Conservation (phyloP, 495 filamentous ascomycete species). For the Xylaria intraflava region DNA sequence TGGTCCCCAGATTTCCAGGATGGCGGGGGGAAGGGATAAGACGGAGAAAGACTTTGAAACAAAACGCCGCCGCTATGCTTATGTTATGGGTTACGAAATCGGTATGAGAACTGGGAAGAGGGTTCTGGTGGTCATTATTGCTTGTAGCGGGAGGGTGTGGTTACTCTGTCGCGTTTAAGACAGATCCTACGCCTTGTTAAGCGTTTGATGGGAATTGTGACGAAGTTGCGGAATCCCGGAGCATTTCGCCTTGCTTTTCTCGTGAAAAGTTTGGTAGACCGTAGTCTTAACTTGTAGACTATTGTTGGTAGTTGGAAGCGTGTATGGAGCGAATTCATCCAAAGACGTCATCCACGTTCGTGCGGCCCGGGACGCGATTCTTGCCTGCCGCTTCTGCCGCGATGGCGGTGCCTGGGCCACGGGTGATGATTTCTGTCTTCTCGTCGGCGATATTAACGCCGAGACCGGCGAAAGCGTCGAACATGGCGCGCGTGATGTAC, state of each 20-base stretch:
- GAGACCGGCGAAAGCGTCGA: slow-evolving; percentile 85
- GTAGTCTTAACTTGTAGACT: no score
- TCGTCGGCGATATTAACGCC: slow-evolving; percentile 79
- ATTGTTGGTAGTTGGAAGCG: neutral
- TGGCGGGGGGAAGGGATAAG: neutral
- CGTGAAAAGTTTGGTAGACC: no score
- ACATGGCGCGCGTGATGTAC: slow-evolving; percentile 70
- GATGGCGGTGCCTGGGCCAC: slow-evolving; percentile 27
- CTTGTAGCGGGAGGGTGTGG: no score
- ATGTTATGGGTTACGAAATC: neutral
- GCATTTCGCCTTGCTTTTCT: no score
- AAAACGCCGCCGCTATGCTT: slow-evolving; percentile 23
- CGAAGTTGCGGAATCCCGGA: no score
- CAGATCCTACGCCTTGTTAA: no score
- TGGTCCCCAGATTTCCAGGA: neutral
- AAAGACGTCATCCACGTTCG: slow-evolving; percentile 42
- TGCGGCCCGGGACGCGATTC: slow-evolving; percentile 20
- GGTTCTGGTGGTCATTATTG: neutral
- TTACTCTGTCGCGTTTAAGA: no score
- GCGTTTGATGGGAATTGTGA: no score
- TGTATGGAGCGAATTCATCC: neutral
- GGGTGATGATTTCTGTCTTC: slow-evolving; percentile 33
- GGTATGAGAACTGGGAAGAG: neutral
- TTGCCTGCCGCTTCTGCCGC: slow-evolving; percentile 32
- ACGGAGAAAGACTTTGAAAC: neutral